Base-by-base conservation (phyloP, 176 grass and related monocot genomes). In the Eragrostis nindensis region DNA sequence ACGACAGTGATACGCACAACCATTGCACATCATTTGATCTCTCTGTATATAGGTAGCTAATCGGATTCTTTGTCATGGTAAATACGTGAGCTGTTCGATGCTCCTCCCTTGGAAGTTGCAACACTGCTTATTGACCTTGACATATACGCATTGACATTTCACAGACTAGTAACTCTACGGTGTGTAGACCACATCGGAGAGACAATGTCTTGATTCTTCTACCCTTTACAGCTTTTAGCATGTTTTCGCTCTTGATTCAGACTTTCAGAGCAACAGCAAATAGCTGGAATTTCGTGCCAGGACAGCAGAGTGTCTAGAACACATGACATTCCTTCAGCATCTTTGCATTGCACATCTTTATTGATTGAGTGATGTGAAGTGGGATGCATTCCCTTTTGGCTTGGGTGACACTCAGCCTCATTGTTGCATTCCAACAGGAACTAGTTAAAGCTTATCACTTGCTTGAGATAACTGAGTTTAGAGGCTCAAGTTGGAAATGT, bases 271-370 rank as follows among this genome's bases (percentile, higher is more conserved):
- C 70, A 62, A 77, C 54, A 77, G 12, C 38, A 24, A 71, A 87
- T 64, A 76, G 22, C 71, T 62, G 54, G 71, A 70, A 82, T 87
- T 87, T 87, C 44, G 54, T 76, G 45, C 55, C 60, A 57, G 70
- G 78, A 69, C 55, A 70, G 78, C 65, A 59, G 50, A 2, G 78
- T 45, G 49, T 80, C 69, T 73, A 65, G 60, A 67, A 79, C 59
- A 86, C 71, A 62, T 40, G 59, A 55, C 80, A 76, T 82, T 87
- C 85, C 85, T 64, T 87, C 18, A 55, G 85, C 85, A 77, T 47
- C 73, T 77, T 71, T 63, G 32, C 25, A 44, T 39, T 11, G 57
- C 25, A 36, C 41, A 32, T 13, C 72, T 87, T 82, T 82, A 46
- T 45, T 70, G 44, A 82, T 87, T 70, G 79, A 71, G 25, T 82